A percentile compares a stretch with the other conserved stretches of the same genome.
phyloP scores from a whole-genome alignment of 148 eudicot species.

The Spergularia bocconei region DNA sequence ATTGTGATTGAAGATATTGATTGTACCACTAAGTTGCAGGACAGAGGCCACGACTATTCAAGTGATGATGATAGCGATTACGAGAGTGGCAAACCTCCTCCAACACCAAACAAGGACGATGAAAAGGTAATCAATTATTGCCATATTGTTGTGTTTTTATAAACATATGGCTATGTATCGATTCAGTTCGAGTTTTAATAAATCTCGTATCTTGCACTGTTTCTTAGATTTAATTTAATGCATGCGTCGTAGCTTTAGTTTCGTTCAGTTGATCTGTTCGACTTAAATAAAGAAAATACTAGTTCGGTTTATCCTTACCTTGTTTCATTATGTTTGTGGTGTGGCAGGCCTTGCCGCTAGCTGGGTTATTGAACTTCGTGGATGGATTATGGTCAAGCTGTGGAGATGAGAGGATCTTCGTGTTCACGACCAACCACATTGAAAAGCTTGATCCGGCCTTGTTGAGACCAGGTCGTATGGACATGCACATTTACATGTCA shows the following conservation, averaged over 20 bases:
- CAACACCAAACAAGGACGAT: background rate
- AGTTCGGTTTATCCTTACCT: too few species aligned
- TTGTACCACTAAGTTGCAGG: conserved; percentile 29
- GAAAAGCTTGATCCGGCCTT: conserved; percentile 42
- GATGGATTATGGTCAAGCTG: conserved; percentile 45
- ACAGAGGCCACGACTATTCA: background rate
- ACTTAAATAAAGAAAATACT: too few species aligned
- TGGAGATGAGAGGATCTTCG: conserved; percentile 42
- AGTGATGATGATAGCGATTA: background rate
- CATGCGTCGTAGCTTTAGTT: too few species aligned
- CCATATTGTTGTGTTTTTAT: too few species aligned
- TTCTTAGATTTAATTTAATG: too few species aligned
- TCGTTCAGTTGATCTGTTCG: too few species aligned
- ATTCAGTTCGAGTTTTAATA: too few species aligned
- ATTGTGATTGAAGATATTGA: conserved; percentile 56
- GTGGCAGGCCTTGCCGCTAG: conserved; percentile 9
- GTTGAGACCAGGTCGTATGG: conserved; percentile 59
- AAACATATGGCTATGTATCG: too few species aligned
- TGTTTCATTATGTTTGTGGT: too few species aligned
- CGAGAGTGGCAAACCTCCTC: background rate
- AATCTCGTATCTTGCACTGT: too few species aligned
- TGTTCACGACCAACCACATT: conserved; percentile 36
- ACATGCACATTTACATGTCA: conserved; percentile 53
- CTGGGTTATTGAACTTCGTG: conserved; percentile 27
- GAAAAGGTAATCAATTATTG: background rate